A percentile compares a stretch with the other conserved stretches of the same genome.
Conservation (phyloP, 2,329 filamentous ascomycete species). For the Diaporthe sp. region DNA sequence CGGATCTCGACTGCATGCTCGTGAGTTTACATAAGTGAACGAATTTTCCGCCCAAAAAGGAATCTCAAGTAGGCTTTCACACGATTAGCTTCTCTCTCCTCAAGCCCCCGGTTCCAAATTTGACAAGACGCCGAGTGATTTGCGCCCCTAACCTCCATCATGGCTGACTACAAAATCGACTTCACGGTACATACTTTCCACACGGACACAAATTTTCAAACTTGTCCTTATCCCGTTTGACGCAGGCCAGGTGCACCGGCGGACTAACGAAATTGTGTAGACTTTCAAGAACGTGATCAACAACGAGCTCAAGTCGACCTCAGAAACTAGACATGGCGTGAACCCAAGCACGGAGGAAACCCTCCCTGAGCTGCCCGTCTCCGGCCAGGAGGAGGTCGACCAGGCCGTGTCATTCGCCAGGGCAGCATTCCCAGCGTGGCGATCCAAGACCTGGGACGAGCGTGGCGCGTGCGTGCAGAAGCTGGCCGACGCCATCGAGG, state of each 20-base stretch:
- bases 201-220: not conserved
- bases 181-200: not conserved
- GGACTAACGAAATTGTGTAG: not conserved
- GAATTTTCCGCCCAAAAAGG: not conserved
- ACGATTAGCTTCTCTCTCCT: not conserved
- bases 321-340: constrained; percentile 55
- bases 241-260: no score
- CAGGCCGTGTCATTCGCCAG: constrained; percentile 57
- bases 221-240: no score
- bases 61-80: not conserved
- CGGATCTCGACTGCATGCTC: constrained; percentile 1
- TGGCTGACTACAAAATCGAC: constrained; percentile 7
- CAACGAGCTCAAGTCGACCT: constrained; percentile 56
- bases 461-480: constrained; percentile 20
- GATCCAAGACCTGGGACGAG: constrained; percentile 33
- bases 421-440: constrained; percentile 58
- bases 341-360: constrained; percentile 60
- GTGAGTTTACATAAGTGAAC: constrained; percentile 10
- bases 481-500: constrained; percentile 34
- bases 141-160: not conserved
- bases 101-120: not conserved
- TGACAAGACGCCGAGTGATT: not conserved
- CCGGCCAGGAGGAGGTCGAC: constrained; percentile 57
- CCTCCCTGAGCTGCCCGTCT: constrained; percentile 59
- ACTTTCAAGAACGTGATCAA: constrained; percentile 61